Conservation (phyloP, 2,329 filamentous ascomycete genomes). For the Zarea fungicola region DNA sequence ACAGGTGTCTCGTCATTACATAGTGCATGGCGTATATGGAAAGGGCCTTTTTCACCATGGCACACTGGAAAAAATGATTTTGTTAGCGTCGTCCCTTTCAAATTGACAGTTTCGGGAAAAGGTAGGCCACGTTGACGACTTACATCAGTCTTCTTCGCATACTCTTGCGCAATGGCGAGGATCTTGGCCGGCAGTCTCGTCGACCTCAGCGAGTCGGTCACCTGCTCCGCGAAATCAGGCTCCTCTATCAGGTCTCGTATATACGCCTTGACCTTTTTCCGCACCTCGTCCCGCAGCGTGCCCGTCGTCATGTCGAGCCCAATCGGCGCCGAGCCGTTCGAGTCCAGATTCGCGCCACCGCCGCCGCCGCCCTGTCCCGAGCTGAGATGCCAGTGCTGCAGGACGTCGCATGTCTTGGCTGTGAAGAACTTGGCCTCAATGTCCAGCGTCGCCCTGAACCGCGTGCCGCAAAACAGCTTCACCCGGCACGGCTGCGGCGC, state of each 20-base stretch:
- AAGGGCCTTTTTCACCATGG: constrained; percentile 49
- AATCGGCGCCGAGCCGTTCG: constrained; percentile 42
- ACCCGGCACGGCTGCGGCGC: constrained; percentile 37
- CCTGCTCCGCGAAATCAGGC: constrained; percentile 42
- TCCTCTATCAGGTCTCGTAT: constrained; percentile 44
- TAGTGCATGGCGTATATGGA: constrained; percentile 54
- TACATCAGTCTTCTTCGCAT: constrained; percentile 40
- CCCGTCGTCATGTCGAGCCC: constrained; percentile 39
- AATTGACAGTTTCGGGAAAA: no score
- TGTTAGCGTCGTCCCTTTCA: constrained; percentile 6
- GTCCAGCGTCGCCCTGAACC: constrained; percentile 41
- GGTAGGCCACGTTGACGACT: constrained; percentile 21
- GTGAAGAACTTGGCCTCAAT: constrained; percentile 49
- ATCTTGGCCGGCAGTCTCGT: constrained; percentile 43
- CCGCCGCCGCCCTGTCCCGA: no score
- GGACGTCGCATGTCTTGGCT: constrained; percentile 40
- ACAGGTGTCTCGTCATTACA: constrained; percentile 50
- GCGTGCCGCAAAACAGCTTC: constrained; percentile 42
- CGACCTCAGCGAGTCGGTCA: constrained; percentile 42
- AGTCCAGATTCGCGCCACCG: constrained; percentile 35
- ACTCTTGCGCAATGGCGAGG: constrained; percentile 43
- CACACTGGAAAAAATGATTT: constrained; percentile 26
- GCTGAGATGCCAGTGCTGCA: constrained; percentile 47
- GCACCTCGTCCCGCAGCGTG: constrained; percentile 37
- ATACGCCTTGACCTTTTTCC: constrained; percentile 43